A percentile compares a stretch with the other conserved stretches of the same genome.
These are phyloP conservation scores for Alloteropsis semialata DNA, from an alignment of 176 grass and related monocot genomes.

Conservation along the genomic window DNA sequence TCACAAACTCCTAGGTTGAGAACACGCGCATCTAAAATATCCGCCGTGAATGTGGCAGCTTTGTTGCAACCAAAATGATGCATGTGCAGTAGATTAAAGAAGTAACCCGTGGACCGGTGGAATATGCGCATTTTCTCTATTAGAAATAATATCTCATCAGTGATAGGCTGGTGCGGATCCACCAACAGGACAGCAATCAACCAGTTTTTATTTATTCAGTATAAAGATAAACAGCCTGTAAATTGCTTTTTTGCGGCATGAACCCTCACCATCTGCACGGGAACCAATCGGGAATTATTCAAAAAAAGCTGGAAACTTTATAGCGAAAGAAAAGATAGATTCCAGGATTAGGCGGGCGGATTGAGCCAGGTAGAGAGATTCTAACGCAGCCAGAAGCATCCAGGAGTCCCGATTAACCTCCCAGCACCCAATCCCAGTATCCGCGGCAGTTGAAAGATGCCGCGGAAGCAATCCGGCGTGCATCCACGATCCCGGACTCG, in stretches of 20 bases:
- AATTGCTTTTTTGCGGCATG: conserved; percentile 15
- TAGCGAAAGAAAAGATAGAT: conserved; percentile 20
- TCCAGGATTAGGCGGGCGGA: conserved; percentile 21
- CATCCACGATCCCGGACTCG: not conserved
- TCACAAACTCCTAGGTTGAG: not conserved
- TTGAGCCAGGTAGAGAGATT: conserved; percentile 32
- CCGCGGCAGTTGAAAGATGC: not conserved
- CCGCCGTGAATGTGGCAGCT: not conserved
- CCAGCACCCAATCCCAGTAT: not conserved
- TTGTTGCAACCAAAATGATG: not conserved
- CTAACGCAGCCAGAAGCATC: conserved; percentile 32
- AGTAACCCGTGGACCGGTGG: not conserved
- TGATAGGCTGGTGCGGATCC: conserved; percentile 24
- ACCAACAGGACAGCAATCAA: conserved; percentile 5
- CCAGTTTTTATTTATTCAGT: not conserved
- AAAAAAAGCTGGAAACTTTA: conserved; percentile 23
- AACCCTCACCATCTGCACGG: conserved; percentile 7
- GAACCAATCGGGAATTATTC: conserved; percentile 21
- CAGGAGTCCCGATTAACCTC: not conserved
- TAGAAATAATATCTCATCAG: not conserved
- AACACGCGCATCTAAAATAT: not conserved
- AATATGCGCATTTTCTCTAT: conserved; percentile 18
- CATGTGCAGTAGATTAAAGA: conserved; percentile 2
- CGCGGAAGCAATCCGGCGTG: not conserved
- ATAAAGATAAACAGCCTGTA: not conserved